Evolutionary conservation across 306 rosid genomes (phyloP), one percentile per base, ranked within the genome.

Genomic region (Astragalus membranaceus): DNA sequence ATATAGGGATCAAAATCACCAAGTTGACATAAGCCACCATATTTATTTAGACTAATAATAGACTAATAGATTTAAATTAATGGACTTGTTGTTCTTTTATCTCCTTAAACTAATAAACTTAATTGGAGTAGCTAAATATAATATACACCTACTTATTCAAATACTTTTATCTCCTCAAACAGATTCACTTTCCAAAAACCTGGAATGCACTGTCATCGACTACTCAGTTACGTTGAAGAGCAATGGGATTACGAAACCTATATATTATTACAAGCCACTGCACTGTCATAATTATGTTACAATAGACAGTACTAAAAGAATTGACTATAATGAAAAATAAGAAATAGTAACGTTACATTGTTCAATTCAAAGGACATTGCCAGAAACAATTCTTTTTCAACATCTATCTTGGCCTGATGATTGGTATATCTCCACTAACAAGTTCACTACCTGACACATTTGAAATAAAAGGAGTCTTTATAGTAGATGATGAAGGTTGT

Each of bases 361-460:
- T 67, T 55, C 55, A 64, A 17, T 6, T 64, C 44, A 77, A 53
- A 73, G 1, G 35, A 37, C 13, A 36, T 17, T 64, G 30, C 13
- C 35, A 68, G 26, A n/a, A 52, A 13, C 4, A 7, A 23, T 47
- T 47, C 32, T 6, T 52, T 37, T 41, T 69, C 77, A 12, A 67
- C 17, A 16, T 80, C 80, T 91, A 95, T 79, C 97, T 95, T 53
- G 99, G 99, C 0, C 43, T 77, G 43, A 91, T 87, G 78, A 70
- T 85, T 12, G 96, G 88, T 51, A 84, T 2, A 23, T 56, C 78
- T 57, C 88, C 95, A 75, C 99, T 95, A 20, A 84, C 84, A 64
- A 91, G 92, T 74, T 87, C 76, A 71, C 88, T 95, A 46, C 89
- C 88, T 4, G 92, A 94, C 32, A 83, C 80, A 64, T 94, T 89